Percentiles rank a stretch among this genome's conserved stretches.
These are phyloP conservation scores for Saturnispora sekii DNA, from an alignment of 805 yeast species.

Conservation along the genomic window DNA sequence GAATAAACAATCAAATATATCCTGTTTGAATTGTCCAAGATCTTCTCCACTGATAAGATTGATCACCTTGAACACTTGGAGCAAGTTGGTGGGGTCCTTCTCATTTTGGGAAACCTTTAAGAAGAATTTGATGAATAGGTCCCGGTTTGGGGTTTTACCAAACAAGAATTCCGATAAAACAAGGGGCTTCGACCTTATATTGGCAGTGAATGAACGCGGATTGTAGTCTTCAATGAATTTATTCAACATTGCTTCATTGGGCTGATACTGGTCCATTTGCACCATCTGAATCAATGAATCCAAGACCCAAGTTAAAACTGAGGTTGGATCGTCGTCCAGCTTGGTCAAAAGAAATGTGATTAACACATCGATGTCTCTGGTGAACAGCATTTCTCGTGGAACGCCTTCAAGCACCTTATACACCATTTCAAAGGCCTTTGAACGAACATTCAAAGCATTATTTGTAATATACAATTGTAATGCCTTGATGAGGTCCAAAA, in stretches of 20 bases:
- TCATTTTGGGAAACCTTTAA: slow-evolving; percentile 73
- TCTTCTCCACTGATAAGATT: slow-evolving; percentile 30
- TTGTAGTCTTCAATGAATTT: slow-evolving; percentile 35
- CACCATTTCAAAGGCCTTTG: slow-evolving; percentile 34
- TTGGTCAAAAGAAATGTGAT: slow-evolving; percentile 54
- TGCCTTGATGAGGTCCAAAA: slow-evolving; percentile 11
- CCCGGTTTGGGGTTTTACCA: slow-evolving; percentile 11
- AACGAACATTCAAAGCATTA: slow-evolving; percentile 32
- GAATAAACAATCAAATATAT: slow-evolving; percentile 77
- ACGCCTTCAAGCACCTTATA: slow-evolving; percentile 27
- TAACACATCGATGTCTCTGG: slow-evolving; percentile 41
- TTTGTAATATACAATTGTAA: slow-evolving; percentile 34
- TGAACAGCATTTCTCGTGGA: slow-evolving; percentile 20
- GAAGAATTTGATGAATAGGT: slow-evolving; percentile 45
- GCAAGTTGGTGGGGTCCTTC: slow-evolving; percentile 85
- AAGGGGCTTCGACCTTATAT: slow-evolving; percentile 53
- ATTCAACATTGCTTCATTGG: slow-evolving; percentile 31
- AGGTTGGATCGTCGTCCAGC: slow-evolving; percentile 44
- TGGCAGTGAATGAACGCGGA: slow-evolving; percentile 50
- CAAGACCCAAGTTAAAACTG: slow-evolving; percentile 42
- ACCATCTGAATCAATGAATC: slow-evolving; percentile 45
- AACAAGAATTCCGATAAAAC: not conserved
- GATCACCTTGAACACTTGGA: slow-evolving; percentile 57
- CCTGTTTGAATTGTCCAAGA: slow-evolving; percentile 41
- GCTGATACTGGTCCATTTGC: slow-evolving; percentile 38